These are phyloP conservation scores for Flaveria sonorensis DNA, from an alignment of 129 eudicot genomes.

Conservation along the genomic window DNA sequence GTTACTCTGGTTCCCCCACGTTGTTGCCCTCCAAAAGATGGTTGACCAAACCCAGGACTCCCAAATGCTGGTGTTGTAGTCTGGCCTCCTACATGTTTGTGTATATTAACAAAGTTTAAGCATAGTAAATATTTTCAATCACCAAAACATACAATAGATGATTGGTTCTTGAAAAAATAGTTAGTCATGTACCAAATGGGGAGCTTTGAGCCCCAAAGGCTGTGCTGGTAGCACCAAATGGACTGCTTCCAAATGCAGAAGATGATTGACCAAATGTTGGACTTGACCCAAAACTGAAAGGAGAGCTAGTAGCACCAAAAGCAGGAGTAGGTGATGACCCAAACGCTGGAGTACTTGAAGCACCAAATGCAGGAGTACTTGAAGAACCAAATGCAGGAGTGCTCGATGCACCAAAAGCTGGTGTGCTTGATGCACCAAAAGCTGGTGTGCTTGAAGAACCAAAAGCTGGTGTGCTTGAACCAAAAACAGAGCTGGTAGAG, in stretches of 20 bases:
- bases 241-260: slow-evolving; percentile 74
- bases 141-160: neutral
- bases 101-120: slow-evolving; percentile 13
- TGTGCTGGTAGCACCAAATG: slow-evolving; percentile 62
- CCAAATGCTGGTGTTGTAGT: slow-evolving; percentile 68
- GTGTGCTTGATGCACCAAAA: slow-evolving; percentile 48
- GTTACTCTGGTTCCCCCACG: slow-evolving; percentile 81
- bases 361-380: slow-evolving; percentile 57
- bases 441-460: slow-evolving; percentile 46
- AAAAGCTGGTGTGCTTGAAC: slow-evolving; percentile 48
- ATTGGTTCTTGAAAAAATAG: slow-evolving; percentile 22
- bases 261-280: slow-evolving; percentile 75
- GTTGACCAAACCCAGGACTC: slow-evolving; percentile 64
- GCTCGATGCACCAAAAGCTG: slow-evolving; percentile 53
- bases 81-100: slow-evolving; percentile 62
- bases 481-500: slow-evolving; percentile 45
- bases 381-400: slow-evolving; percentile 69
- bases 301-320: slow-evolving; percentile 61
- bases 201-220: slow-evolving; percentile 76
- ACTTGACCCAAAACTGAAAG: slow-evolving; percentile 65
- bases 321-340: slow-evolving; percentile 54
- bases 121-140: slow-evolving; percentile 10
- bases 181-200: slow-evolving; percentile 57
- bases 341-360: slow-evolving; percentile 52
- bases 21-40: slow-evolving; percentile 75